phyloP scores from a whole-genome alignment of 225 moss, liverwort and hornwort genomes.

The Pseudoscleropodium purum region DNA sequence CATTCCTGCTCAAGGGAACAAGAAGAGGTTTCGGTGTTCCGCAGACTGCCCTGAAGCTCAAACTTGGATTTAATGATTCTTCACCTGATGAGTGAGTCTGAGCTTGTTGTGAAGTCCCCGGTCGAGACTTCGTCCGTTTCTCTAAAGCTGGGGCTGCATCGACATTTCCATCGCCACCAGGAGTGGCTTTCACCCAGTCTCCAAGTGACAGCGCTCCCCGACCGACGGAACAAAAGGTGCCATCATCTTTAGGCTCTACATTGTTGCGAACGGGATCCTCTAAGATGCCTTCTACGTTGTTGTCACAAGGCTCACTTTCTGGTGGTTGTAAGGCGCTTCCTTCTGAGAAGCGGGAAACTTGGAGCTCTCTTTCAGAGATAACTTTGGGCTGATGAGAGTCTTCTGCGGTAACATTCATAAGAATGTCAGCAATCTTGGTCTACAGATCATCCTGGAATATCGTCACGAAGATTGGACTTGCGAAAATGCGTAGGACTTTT shows the following conservation, averaged over 20 bases:
- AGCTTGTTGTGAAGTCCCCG: slow-evolving; percentile 2
- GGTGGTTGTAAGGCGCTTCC: slow-evolving; percentile 6
- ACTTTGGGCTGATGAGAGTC: neutral
- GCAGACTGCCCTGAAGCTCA: slow-evolving; percentile 28
- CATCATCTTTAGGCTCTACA: slow-evolving; percentile 4
- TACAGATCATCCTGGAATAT: neutral
- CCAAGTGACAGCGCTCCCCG: slow-evolving; percentile 29
- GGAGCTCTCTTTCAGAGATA: neutral
- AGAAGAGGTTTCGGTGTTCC: neutral
- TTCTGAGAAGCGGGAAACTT: neutral
- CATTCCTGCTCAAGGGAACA: neutral
- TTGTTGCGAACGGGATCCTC: slow-evolving; percentile 6
- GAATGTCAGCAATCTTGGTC: neutral
- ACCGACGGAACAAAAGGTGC: slow-evolving; percentile 4
- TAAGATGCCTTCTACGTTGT: neutral
- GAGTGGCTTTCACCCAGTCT: slow-evolving; percentile 35
- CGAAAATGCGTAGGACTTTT: neutral
- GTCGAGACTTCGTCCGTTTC: neutral
- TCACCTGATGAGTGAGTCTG: slow-evolving; percentile 18
- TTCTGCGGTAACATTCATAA: neutral
- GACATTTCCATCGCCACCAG: neutral
- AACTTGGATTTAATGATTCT: slow-evolving; percentile 23
- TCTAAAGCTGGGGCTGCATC: neutral
- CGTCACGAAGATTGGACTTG: neutral
- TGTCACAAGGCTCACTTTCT: neutral